Base-by-base conservation (phyloP, 345 rosid genomes). In the Rubroshorea leprosula region DNA sequence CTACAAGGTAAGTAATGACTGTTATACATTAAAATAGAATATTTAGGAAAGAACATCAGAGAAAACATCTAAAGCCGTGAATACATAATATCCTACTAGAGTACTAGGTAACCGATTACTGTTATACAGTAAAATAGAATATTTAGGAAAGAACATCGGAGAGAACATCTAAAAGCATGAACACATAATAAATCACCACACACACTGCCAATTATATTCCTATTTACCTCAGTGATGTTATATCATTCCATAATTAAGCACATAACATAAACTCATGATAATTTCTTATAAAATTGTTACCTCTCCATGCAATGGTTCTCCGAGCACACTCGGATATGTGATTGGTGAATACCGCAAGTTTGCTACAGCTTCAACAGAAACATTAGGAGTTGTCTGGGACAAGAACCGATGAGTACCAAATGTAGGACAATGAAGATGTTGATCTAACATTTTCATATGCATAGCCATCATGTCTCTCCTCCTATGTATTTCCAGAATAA, bases 381-480 rank as follows among this genome's bases (percentile, higher is more conserved):
- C 69, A 68, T 76, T 86, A 41, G 86, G 81, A 67, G 83, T 78
- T 54, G 84, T 77, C 49, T 78, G 90, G 26, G 90, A 76, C 53
- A 83, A 61, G 61, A 87, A 77, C 64, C 99, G 83, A 69, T 83
- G 92, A 54, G 97, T 87, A 41, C 99, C 99, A 82, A 89, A 87
- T 24, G 99, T 77, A 51, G 97, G 96, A 70, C 96, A 89, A 68
- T 93, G 96, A 61, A 93, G 99, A 68, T 87, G 96, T 64, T 90
- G 99, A 71, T 85, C 99, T 73, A 93, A 66, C 97, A 93, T 89
- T 62, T 80, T 87, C 97, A 93, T 93, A 71, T 93, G 97, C 95
- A 76, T 82, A 26, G 97, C 99, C 96, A 93, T 85, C 69, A 81
- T 84, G 78, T 93, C 99, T 69, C 96, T 80, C 74, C 97, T 85